phyloP scores from a whole-genome alignment of 2,329 filamentous ascomycete genomes.

The Lachnellula subtilissima region DNA sequence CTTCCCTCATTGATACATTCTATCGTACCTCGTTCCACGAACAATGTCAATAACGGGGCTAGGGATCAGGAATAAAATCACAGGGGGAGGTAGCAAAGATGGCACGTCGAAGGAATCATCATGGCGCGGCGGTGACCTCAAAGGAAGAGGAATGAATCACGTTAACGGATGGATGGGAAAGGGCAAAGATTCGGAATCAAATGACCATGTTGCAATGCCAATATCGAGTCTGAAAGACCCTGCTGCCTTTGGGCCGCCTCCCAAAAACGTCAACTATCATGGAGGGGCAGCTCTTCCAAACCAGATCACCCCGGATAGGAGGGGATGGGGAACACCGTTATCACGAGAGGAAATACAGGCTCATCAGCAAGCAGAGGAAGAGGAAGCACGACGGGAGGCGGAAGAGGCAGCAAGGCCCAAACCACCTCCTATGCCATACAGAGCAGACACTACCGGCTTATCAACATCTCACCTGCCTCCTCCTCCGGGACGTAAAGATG shows the following conservation, averaged over 20 bases:
- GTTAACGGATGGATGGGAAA: conserved; percentile 34
- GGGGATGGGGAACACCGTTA: conserved; percentile 42
- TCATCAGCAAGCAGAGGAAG: conserved; percentile 30
- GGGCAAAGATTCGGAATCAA: conserved; percentile 24
- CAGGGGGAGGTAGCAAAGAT: conserved; percentile 47
- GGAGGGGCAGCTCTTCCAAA: conserved; percentile 27
- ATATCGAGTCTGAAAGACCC: conserved; percentile 60
- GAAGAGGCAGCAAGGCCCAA: conserved; percentile 26
- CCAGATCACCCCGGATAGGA: conserved; percentile 26
- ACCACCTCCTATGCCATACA: conserved; percentile 54
- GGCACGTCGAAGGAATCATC: conserved; percentile 47
- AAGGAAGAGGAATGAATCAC: conserved; percentile 33
- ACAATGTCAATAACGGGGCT: conserved; percentile 7
- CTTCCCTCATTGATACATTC: background rate
- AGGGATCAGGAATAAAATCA: conserved; percentile 44
- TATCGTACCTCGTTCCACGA: background rate
- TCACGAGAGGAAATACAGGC: conserved; percentile 33
- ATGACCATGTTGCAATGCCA: conserved; percentile 39
- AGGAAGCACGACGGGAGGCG: conserved; percentile 23
- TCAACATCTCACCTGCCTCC: conserved; percentile 54
- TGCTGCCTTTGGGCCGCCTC: conserved; percentile 60
- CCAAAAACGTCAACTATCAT: conserved; percentile 44
- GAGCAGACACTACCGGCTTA: conserved; percentile 56
- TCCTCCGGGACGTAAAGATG: conserved; percentile 46
- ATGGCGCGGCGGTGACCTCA: conserved; percentile 40